Base-by-base conservation (phyloP, 148 eudicot genomes). In the Cornus suecica region DNA sequence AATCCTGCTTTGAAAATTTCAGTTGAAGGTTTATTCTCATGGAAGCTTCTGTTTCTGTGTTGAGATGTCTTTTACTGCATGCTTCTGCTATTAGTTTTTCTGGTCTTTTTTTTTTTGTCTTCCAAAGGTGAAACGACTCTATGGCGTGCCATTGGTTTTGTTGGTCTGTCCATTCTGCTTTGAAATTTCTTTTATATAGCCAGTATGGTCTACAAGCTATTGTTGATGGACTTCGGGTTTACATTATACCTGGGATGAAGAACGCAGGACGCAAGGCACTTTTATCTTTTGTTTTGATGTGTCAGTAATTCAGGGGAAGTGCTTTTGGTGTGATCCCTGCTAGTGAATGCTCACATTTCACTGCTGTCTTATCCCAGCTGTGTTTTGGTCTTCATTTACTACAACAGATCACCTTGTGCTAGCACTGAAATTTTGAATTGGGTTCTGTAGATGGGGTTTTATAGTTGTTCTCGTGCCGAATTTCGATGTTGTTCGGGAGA, bases 51-150 rank as follows among this genome's bases (percentile, higher is more conserved):
- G 45, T 42, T n/a, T 63, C 26, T 10, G 5, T 11, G 32, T 10
- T 29, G 69, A n/a, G 74, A 70, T 26, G 41, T 77, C 51, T 63
- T n/a, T 60, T 73, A 62, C 41, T 70, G 30, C 61, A 23, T 69
- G 29, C 27, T 62, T 77, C 69, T 70, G 60, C 70, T 45, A 20
- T 15, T 58, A 26, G 25, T 5, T 69, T 15, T 8, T 29, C 54
- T n/a, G n/a, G n/a, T n/a, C n/a, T n/a, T n/a, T n/a, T n/a, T n/a
- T n/a, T n/a, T n/a, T n/a, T n/a, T n/a, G n/a, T n/a, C n/a, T n/a
- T n/a, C n/a, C n/a, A n/a, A n/a, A n/a, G n/a, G n/a, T n/a, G n/a
- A n/a, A n/a, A n/a, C n/a, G n/a, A 34, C 37, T 71, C 8, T 15
- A 51, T 69, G 54, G 56, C 68, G 22, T 30, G 76, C 68, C n/a